Percentiles rank a stretch among this genome's conserved stretches.
Evolutionary conservation across 495 filamentous ascomycete genomes (phyloP).

Genomic region (Daldinia caldariorum): DNA sequence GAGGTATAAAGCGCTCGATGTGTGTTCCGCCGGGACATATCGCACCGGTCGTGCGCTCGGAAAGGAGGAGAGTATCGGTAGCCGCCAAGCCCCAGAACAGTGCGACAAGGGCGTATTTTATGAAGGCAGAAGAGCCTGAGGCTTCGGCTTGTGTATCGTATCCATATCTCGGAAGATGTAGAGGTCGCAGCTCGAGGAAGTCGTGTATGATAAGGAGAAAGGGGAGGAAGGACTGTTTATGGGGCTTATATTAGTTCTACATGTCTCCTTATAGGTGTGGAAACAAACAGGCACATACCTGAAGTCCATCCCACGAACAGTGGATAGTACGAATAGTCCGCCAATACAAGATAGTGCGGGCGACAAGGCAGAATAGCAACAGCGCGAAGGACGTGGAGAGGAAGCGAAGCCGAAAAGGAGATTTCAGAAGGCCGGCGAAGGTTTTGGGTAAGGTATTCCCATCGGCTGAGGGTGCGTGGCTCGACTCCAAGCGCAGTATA

Average conservation of each 20-base stretch:
- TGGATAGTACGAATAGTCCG: conserved; percentile 44
- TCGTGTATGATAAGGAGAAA: conserved; percentile 38
- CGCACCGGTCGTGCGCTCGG: conserved; percentile 39
- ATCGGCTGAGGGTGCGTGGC: conserved; percentile 10
- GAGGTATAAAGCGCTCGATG: conserved; percentile 41
- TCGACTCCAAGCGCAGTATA: conserved; percentile 22
- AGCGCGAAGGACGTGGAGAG: conserved; percentile 27
- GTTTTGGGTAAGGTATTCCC: conserved; percentile 18
- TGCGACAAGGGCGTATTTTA: conserved; percentile 34
- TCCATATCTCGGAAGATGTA: conserved; percentile 28
- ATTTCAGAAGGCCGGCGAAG: conserved; percentile 27
- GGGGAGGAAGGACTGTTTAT: conserved; percentile 39
- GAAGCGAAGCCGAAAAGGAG: conserved; percentile 23
- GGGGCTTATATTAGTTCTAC: conserved; percentile 2
- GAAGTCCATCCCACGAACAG: conserved; percentile 47
- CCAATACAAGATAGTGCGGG: conserved; percentile 43
- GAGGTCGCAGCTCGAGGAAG: conserved; percentile 25
- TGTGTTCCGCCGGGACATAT: conserved; percentile 39
- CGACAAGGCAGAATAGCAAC: conserved; percentile 36
- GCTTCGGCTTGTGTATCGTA: conserved; percentile 19
- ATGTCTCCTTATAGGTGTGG: background rate
- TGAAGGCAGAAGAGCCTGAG: conserved; percentile 7
- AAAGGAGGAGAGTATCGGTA: conserved; percentile 36
- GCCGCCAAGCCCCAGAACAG: conserved; percentile 44
- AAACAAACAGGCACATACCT: conserved; percentile 25